Conservation (phyloP, 768 basidiomycete species). For the Trametopsis cervina region DNA sequence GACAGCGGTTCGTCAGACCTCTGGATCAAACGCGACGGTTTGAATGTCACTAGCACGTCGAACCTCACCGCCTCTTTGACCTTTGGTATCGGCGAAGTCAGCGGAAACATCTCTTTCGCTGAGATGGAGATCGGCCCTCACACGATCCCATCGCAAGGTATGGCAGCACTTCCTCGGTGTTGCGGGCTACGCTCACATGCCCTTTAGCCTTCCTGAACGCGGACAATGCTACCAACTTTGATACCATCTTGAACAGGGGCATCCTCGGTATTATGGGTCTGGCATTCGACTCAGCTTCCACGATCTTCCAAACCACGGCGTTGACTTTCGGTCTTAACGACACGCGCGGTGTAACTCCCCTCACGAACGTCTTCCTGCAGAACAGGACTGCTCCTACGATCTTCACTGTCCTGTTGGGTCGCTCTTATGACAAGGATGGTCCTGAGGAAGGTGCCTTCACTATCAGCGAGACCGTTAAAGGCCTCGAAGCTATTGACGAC, state of each 20-base stretch:
- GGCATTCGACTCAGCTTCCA: constrained; percentile 71
- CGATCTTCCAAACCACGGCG: constrained; percentile 38
- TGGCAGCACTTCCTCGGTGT: constrained; percentile 43
- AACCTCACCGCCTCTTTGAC: constrained; percentile 24
- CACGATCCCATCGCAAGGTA: constrained; percentile 54
- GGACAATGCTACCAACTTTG: constrained; percentile 35
- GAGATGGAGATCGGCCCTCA: constrained; percentile 31
- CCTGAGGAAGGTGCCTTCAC: constrained; percentile 21
- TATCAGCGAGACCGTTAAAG: constrained; percentile 20
- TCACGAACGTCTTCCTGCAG: constrained; percentile 19
- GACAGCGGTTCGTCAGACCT: constrained; percentile 31
- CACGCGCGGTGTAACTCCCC: constrained; percentile 16
- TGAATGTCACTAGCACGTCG: constrained; percentile 26
- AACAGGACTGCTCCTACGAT: constrained; percentile 17
- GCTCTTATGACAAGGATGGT: constrained; percentile 17
- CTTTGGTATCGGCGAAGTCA: constrained; percentile 34
- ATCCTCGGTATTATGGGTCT: constrained; percentile 68
- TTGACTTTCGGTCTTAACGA: constrained; percentile 11
- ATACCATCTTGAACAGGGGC: constrained; percentile 61
- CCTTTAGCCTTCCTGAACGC: constrained; percentile 46
- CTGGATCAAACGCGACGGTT: constrained; percentile 17
- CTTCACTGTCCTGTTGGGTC: constrained; percentile 22
- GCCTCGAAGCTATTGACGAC: constrained; percentile 12
- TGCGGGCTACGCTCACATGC: not conserved
- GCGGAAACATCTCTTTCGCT: constrained; percentile 30